Conservation (phyloP, 306 rosid species). For the Notholithocarpus densiflorus region DNA sequence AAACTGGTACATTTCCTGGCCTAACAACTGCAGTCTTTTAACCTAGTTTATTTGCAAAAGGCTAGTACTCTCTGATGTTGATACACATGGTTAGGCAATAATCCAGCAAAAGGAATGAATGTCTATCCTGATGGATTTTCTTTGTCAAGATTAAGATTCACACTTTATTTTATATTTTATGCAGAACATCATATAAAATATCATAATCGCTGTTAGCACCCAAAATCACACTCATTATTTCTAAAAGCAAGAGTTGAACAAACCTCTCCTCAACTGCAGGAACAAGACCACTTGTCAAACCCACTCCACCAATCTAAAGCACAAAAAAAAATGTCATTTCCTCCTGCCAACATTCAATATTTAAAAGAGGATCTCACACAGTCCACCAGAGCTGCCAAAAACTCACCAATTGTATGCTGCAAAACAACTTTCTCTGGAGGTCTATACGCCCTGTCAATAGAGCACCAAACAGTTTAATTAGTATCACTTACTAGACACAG, state of each 20-base stretch:
- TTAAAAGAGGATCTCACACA: conserved; percentile 18
- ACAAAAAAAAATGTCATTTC: conserved; percentile 34
- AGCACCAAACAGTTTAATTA: conserved; percentile 25
- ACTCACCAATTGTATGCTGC: conserved; percentile 94
- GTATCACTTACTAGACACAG: conserved; percentile 9
- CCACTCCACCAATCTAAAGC: conserved; percentile 86
- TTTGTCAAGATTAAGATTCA: not conserved
- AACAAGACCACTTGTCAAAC: conserved; percentile 76
- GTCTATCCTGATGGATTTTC: not conserved
- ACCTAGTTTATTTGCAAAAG: not conserved
- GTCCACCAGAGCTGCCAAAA: conserved; percentile 15
- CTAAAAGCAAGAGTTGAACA: conserved; percentile 26
- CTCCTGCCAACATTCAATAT: conserved; percentile 19
- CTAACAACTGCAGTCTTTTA: not conserved
- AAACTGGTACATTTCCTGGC: too few species aligned
- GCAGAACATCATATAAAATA: not conserved
- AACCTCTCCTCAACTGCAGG: conserved; percentile 94
- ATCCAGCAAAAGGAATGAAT: not conserved
- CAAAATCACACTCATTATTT: not conserved
- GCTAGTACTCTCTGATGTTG: too few species aligned
- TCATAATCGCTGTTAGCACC: not conserved
- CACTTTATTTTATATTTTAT: too few species aligned
- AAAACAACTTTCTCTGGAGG: conserved; percentile 89
- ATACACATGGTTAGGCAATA: too few species aligned
- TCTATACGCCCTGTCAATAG: conserved; percentile 81